Base-by-base conservation (phyloP, 2,329 filamentous ascomycete genomes). In the Colletotrichum filicis region DNA sequence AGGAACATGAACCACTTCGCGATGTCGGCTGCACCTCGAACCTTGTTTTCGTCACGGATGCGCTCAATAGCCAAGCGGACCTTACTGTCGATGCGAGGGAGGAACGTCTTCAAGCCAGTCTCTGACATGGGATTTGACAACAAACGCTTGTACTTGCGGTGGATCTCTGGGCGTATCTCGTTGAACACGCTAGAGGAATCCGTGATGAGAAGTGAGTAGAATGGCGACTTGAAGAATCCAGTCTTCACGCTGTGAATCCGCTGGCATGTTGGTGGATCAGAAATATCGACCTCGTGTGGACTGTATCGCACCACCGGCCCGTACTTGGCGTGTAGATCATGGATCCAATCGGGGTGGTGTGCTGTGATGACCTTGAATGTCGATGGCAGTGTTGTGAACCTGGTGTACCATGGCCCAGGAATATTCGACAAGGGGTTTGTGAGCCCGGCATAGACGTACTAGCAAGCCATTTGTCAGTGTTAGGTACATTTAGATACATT, bases 1-100 rank as follows among this genome's bases (percentile, higher is more conserved):
- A 89, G 84, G 66, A 88, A 89, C 14, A 85, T 78, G 79, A 83
- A 87, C 88, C 88, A 91, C 71, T 89, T 89, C 70, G 84, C 82
- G 0, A 90, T 79, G 70, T 91, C 87, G 0, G 80, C 82, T 0
- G 74, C 80, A 0, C 85, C 82, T 0, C 79, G 79, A 0, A 77
- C 78, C 0, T 73, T 73, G 12, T 84, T 82, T 55, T 90, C 87
- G 12, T 84, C 78, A 0, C 73, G 77, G 26, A 90, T 89, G 55
- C 79, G 81, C 4, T 82, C 42, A 1, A 90, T 81, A 0, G 86
- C 79, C 7, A 87, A 73, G 2, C 81, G 75, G 5, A 89, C 79
- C 28, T 81, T 68, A 1, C 78, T 77, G 52, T 82, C 78, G 24
- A 83, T 78, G 0, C 79, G 77, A 2, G 85, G 83, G 5, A 88